Conservation (phyloP, 768 basidiomycete species). For the Agaricus sinodeliciosus region DNA sequence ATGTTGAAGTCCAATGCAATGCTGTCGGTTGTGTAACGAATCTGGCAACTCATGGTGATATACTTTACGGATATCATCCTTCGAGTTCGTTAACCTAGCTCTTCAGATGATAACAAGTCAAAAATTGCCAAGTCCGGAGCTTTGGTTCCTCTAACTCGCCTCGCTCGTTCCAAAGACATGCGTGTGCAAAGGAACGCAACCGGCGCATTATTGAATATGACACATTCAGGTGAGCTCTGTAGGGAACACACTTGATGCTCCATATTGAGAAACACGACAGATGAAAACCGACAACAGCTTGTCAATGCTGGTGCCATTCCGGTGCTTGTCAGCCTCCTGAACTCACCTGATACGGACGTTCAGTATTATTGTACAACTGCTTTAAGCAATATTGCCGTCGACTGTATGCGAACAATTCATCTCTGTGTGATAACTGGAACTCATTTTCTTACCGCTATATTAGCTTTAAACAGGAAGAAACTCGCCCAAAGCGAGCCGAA, state of each 20-base stretch:
- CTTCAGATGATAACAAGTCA: slow-evolving; percentile 95
- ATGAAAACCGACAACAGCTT: slow-evolving; percentile 97
- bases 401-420: slow-evolving; percentile 42
- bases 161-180: slow-evolving; percentile 98
- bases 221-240: slow-evolving; percentile 76
- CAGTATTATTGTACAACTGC: slow-evolving; percentile 99
- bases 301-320: slow-evolving; percentile 98
- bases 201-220: slow-evolving; percentile 97
- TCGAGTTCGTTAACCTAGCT: neutral
- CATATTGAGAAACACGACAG: slow-evolving; percentile 31
- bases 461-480: slow-evolving; percentile 87
- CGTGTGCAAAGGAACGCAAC: slow-evolving; percentile 98
- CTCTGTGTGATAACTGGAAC: neutral
- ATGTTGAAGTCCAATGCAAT: slow-evolving; percentile 99
- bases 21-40: slow-evolving; percentile 99
- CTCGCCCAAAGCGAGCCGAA: slow-evolving; percentile 92
- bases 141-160: slow-evolving; percentile 91
- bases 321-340: slow-evolving; percentile 89
- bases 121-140: slow-evolving; percentile 99
- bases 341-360: slow-evolving; percentile 97
- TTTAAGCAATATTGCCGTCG: slow-evolving; percentile 96
- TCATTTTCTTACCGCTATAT: neutral
- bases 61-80: slow-evolving; percentile 6
- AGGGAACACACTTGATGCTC: neutral
- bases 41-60: slow-evolving; percentile 91